Conservation (phyloP, 805 yeast genomes). For the Candida nonsorbophila region DNA sequence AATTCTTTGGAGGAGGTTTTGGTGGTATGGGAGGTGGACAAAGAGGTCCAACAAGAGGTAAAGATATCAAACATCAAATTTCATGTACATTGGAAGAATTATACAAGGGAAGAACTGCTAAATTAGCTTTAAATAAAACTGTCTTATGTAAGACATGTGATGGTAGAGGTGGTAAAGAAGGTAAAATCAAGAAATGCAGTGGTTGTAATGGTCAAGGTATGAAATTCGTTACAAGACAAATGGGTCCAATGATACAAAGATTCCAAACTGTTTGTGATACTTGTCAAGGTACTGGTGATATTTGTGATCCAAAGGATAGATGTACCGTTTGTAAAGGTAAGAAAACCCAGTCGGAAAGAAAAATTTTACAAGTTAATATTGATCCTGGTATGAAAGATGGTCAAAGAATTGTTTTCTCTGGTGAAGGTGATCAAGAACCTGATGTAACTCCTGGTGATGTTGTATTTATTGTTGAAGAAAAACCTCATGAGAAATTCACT, state of each 20-base stretch:
- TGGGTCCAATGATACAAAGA: constrained; percentile 99
- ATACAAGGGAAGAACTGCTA: constrained; percentile 89
- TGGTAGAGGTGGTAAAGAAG: constrained; percentile 95
- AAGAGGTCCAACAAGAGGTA: constrained; percentile 83
- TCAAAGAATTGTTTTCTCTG: constrained; percentile 82
- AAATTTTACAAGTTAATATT: constrained; percentile 88
- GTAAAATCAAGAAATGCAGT: constrained; percentile 80
- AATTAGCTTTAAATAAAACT: constrained; percentile 90
- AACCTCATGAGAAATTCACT: constrained; percentile 74
- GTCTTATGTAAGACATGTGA: constrained; percentile 83
- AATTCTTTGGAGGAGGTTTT: constrained; percentile 71
- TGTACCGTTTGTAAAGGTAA: constrained; percentile 87
- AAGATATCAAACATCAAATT: constrained; percentile 86
- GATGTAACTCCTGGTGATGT: constrained; percentile 96
- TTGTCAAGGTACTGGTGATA: constrained; percentile 91
- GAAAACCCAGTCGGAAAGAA: constrained; percentile 82
- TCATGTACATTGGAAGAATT: constrained; percentile 86
- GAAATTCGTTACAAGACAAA: constrained; percentile 89
- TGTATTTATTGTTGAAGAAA: constrained; percentile 84
- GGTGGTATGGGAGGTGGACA: constrained; percentile 56
- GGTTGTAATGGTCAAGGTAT: constrained; percentile 90
- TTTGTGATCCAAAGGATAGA: constrained; percentile 78
- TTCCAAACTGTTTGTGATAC: constrained; percentile 91
- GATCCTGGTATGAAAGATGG: constrained; percentile 98
- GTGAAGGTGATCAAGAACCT: constrained; percentile 98